Evolutionary conservation across 192 early-diverging fungal species (phyloP).

Genomic region (Podila clonocystis): DNA sequence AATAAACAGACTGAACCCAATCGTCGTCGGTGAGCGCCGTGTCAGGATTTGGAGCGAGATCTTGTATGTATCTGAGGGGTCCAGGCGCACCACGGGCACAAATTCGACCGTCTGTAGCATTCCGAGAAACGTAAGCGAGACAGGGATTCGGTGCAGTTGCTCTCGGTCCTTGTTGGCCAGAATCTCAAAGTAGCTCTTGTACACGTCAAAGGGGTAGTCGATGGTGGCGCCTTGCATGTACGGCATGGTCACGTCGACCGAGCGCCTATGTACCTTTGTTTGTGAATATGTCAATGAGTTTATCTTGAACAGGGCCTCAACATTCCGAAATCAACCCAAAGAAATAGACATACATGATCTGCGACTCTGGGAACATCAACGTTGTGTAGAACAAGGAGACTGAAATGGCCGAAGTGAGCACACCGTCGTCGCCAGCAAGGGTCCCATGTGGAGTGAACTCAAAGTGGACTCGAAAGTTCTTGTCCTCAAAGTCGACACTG

Average conservation of each 20-base stretch:
- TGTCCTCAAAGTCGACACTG: constrained; percentile 58
- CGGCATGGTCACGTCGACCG: constrained; percentile 47
- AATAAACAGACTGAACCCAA: constrained; percentile 59
- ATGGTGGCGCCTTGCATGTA: constrained; percentile 50
- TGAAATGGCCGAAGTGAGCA: constrained; percentile 29
- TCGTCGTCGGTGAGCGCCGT: constrained; percentile 55
- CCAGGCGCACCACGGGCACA: constrained; percentile 35
- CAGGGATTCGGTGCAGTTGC: constrained; percentile 47
- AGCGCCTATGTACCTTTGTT: constrained; percentile 20
- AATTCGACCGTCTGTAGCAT: constrained; percentile 56
- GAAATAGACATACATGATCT: constrained; percentile 39
- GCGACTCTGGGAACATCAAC: constrained; percentile 27
- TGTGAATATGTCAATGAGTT: neutral
- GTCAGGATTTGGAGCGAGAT: constrained; percentile 54
- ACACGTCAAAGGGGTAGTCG: constrained; percentile 61
- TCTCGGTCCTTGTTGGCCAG: constrained; percentile 47
- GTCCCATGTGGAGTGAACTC: constrained; percentile 56
- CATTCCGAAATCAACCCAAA: neutral
- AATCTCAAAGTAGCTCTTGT: constrained; percentile 57
- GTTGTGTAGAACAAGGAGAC: constrained; percentile 47
- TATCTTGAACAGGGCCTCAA: neutral
- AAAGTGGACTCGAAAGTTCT: constrained; percentile 57
- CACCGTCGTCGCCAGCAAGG: constrained; percentile 48
- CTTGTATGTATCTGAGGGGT: constrained; percentile 30
- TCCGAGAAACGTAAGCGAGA: constrained; percentile 54